phyloP scores from a whole-genome alignment of 2,329 filamentous ascomycete genomes.

The Didymella pinodella region DNA sequence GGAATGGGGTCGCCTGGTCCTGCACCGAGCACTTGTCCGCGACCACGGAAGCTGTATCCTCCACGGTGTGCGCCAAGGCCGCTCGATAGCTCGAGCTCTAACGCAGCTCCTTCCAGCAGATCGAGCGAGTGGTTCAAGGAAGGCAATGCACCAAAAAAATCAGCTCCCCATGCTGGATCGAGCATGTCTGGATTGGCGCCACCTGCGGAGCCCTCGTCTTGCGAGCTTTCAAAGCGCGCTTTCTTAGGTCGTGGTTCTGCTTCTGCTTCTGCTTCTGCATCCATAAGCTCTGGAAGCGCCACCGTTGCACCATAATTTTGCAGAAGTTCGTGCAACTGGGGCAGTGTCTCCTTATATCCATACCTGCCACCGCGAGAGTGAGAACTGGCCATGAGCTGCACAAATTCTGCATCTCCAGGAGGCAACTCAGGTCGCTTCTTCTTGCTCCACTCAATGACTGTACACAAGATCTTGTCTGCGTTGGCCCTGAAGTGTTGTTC shows the following conservation, averaged over 20 bases:
- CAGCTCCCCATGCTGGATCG: neutral
- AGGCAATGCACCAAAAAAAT: neutral
- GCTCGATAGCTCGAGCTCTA: neutral
- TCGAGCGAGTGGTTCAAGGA: neutral
- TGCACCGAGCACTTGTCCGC: constrained; percentile 6
- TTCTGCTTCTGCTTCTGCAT: neutral
- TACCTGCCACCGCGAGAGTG: neutral
- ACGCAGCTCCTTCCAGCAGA: neutral
- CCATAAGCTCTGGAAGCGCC: neutral
- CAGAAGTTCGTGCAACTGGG: constrained; percentile 4
- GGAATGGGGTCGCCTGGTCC: neutral
- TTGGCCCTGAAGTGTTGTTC: constrained; percentile 38
- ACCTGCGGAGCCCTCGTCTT: neutral
- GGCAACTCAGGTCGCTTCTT: neutral
- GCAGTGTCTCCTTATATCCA: neutral
- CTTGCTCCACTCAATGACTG: constrained; percentile 32
- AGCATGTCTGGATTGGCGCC: neutral
- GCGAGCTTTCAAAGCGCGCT: neutral
- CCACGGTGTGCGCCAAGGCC: neutral
- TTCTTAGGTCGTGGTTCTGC: constrained; percentile 8
- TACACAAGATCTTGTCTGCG: constrained; percentile 34
- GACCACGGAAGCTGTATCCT: neutral
- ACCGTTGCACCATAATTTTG: constrained; percentile 14
- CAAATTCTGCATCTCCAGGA: neutral
- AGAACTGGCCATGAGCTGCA: neutral